Conservation (phyloP, 2,329 filamentous ascomycete species). For the Ascochyta koolunga region DNA sequence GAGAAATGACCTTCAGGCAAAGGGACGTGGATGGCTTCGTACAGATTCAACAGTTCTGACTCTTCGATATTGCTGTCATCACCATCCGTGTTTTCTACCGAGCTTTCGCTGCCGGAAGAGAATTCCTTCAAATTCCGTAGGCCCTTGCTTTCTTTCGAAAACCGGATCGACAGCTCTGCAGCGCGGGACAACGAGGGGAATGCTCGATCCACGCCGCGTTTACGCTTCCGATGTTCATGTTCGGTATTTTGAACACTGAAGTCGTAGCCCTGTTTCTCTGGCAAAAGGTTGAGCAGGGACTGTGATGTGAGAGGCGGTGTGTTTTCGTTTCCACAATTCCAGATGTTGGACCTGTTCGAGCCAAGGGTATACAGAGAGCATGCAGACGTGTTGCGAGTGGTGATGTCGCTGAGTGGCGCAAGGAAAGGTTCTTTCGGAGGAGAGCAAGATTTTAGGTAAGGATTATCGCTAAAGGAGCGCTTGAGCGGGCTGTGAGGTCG, state of each 20-base stretch:
- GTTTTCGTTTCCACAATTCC: constrained; percentile 41
- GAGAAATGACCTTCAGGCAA: constrained; percentile 30
- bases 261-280: constrained; percentile 21
- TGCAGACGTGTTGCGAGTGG: constrained; percentile 42
- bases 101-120: constrained; percentile 14
- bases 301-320: constrained; percentile 39
- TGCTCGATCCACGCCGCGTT: constrained; percentile 23
- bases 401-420: constrained; percentile 35
- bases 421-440: constrained; percentile 35
- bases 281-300: constrained; percentile 42
- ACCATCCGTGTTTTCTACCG: constrained; percentile 19
- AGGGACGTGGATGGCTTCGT: constrained; percentile 41
- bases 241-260: constrained; percentile 9
- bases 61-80: constrained; percentile 24
- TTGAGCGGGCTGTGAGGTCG: constrained; percentile 49
- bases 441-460: constrained; percentile 44
- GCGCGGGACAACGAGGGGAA: constrained; percentile 22
- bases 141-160: constrained; percentile 15
- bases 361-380: constrained; percentile 44
- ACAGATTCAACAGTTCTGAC: constrained; percentile 35
- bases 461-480: constrained; percentile 51
- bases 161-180: constrained; percentile 17
- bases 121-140: constrained; percentile 9
- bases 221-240: constrained; percentile 32
- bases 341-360: constrained; percentile 30